Percentiles rank a stretch among this genome's conserved stretches.
These are phyloP conservation scores for Mycoemilia scoparia DNA, from an alignment of 192 early-diverging fungal species.

Conservation along the genomic window DNA sequence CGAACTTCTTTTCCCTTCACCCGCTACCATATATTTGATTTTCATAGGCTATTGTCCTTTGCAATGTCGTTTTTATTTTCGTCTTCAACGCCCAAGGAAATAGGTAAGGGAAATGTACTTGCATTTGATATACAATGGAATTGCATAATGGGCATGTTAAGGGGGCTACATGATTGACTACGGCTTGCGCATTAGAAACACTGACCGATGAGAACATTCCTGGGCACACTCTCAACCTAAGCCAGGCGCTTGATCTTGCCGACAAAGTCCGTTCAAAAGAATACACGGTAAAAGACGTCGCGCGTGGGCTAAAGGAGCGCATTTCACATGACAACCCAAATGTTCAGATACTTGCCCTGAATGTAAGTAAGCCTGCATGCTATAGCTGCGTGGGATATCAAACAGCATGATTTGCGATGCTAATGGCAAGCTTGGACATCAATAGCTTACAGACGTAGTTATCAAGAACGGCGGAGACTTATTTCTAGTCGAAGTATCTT, in stretches of 20 bases:
- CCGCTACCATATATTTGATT: too few species aligned
- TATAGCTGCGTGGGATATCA: slow-evolving; percentile 1
- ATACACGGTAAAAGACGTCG: slow-evolving; percentile 52
- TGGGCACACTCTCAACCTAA: slow-evolving; percentile 67
- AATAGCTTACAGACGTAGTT: slow-evolving; percentile 76
- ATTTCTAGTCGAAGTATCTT: slow-evolving; percentile 72
- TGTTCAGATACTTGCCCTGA: slow-evolving; percentile 75
- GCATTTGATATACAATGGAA: too few species aligned
- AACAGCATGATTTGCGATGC: slow-evolving; percentile 11
- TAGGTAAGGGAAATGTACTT: too few species aligned
- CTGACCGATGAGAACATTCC: slow-evolving; percentile 85
- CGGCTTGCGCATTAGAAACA: too few species aligned
- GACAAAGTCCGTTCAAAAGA: slow-evolving; percentile 85
- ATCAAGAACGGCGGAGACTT: slow-evolving; percentile 86
- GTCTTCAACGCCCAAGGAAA: too few species aligned
- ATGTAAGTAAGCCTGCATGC: slow-evolving; percentile 16
- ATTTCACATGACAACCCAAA: slow-evolving; percentile 85
- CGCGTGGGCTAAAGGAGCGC: slow-evolving; percentile 54
- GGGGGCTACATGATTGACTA: too few species aligned
- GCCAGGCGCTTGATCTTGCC: slow-evolving; percentile 68
- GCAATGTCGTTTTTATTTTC: too few species aligned
- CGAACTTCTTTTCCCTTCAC: too few species aligned
- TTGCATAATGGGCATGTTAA: too few species aligned
- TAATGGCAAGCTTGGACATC: too few species aligned
- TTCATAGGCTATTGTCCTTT: too few species aligned